These are phyloP conservation scores for Quercus cerris DNA, from an alignment of 306 rosid species.

Conservation along the genomic window DNA sequence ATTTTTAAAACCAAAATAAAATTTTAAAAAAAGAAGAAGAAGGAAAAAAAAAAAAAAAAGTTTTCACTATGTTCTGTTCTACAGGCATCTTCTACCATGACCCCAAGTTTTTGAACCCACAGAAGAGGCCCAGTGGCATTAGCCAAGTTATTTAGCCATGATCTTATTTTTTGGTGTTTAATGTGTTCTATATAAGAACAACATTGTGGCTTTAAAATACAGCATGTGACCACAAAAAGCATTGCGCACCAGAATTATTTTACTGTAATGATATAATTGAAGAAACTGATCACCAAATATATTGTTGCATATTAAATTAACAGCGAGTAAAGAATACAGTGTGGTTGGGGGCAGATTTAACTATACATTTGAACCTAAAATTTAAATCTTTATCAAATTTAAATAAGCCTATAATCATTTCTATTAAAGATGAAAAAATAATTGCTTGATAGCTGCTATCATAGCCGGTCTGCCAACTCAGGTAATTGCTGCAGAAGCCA, in stretches of 20 bases:
- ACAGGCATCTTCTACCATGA: no score
- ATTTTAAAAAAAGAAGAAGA: no score
- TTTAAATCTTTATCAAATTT: no score
- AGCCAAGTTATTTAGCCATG: no score
- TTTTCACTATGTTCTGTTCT: no score
- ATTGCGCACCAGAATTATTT: neutral
- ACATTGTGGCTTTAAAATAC: neutral
- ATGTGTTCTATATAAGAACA: no score
- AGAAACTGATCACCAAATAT: neutral
- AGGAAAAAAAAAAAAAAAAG: no score
- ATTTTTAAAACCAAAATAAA: no score
- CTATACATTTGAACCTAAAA: neutral
- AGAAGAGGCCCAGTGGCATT: no score
- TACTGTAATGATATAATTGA: neutral
- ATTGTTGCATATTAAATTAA: neutral
- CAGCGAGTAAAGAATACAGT: neutral
- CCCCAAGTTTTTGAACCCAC: no score
- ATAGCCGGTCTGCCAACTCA: conserved; percentile 50
- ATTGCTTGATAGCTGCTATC: neutral
- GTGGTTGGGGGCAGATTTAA: neutral
- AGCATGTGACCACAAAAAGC: neutral
- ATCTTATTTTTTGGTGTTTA: no score
- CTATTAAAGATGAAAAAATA: neutral
- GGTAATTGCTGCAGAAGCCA: conserved; percentile 86
- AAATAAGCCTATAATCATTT: neutral